Evolutionary conservation across 768 basidiomycete species (phyloP).

Genomic region (Tylopilus vinaceipallidus): DNA sequence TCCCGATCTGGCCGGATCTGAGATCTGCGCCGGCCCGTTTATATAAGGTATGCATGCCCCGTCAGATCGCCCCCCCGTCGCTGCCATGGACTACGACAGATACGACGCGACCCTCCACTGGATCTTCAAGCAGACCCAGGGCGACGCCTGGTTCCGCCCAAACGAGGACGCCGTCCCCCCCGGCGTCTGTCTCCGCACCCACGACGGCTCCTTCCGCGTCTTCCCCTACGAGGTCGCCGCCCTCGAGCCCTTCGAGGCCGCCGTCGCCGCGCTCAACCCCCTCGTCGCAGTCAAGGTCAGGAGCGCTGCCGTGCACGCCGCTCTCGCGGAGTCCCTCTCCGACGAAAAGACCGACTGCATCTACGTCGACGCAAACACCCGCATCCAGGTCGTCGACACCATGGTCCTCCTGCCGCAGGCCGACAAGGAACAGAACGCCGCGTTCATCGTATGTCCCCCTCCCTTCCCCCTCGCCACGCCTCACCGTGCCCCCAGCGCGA

Average conservation of each 20-base stretch:
- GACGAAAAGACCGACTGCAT: slow-evolving; percentile 43
- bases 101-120: slow-evolving; percentile 31
- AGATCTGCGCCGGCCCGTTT: slow-evolving; percentile 5
- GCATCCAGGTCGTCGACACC: slow-evolving; percentile 81
- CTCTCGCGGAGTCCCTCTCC: slow-evolving; percentile 38
- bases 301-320: slow-evolving; percentile 50
- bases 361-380: slow-evolving; percentile 75
- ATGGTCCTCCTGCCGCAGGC: slow-evolving; percentile 67
- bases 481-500: slow-evolving; percentile 52
- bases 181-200: slow-evolving; percentile 50
- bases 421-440: slow-evolving; percentile 89
- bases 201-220: slow-evolving; percentile 48
- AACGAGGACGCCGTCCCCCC: slow-evolving; percentile 45
- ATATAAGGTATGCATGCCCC: slow-evolving; percentile 10
- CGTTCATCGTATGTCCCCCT: slow-evolving; percentile 62
- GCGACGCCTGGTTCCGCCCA: slow-evolving; percentile 55
- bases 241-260: slow-evolving; percentile 54
- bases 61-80: slow-evolving; percentile 2
- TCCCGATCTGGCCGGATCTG: slow-evolving; percentile 14
- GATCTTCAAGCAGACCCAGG: slow-evolving; percentile 35
- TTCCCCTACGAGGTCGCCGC: slow-evolving; percentile 54
- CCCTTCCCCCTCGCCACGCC: slow-evolving; percentile 12
- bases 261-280: slow-evolving; percentile 51
- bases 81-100: slow-evolving; percentile 34
- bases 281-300: slow-evolving; percentile 55